phyloP scores from a whole-genome alignment of 2,329 filamentous ascomycete species.

The Sporothrix schenckii region DNA sequence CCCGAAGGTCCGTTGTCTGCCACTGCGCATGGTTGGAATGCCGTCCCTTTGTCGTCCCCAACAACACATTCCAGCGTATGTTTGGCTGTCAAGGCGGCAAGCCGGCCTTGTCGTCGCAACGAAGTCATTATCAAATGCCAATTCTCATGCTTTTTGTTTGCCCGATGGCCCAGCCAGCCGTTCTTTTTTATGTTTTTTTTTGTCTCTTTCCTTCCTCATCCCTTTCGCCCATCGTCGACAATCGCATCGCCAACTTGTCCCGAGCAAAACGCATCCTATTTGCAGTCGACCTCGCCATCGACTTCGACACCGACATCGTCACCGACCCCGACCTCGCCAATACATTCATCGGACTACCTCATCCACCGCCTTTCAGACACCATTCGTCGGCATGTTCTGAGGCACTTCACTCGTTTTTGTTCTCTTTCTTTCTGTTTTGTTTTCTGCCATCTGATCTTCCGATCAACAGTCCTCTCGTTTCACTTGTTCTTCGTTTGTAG shows the following conservation, averaged over 20 bases:
- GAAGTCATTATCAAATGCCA: not conserved
- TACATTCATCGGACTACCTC: not conserved
- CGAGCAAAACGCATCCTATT: not conserved
- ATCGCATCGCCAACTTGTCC: not conserved
- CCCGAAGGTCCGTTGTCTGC: not conserved
- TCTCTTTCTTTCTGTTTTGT: not conserved
- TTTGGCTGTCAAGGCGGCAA: constrained; percentile 16
- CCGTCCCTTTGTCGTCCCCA: constrained; percentile 34
- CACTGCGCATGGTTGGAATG: constrained; percentile 30
- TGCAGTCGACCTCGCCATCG: not conserved
- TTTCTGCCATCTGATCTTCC: not conserved
- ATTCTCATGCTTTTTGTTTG: constrained; percentile 19
- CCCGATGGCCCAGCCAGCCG: not conserved
- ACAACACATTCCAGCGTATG: constrained; percentile 40
- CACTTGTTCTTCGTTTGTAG: not conserved
- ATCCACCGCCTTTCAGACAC: not conserved
- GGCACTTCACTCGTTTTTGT: not conserved
- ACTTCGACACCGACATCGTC: too few relatives aligned
- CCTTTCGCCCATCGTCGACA: constrained; percentile 14
- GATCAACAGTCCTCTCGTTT: not conserved
- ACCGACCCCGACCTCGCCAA: not conserved
- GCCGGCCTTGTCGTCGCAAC: not conserved
- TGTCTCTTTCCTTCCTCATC: not conserved
- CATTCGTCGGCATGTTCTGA: constrained; percentile 23
- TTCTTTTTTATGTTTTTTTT: not conserved